These are phyloP conservation scores for Papiliotrema flavescens DNA, from an alignment of 1,284 basidiomycete genomes.

Conservation along the genomic window DNA sequence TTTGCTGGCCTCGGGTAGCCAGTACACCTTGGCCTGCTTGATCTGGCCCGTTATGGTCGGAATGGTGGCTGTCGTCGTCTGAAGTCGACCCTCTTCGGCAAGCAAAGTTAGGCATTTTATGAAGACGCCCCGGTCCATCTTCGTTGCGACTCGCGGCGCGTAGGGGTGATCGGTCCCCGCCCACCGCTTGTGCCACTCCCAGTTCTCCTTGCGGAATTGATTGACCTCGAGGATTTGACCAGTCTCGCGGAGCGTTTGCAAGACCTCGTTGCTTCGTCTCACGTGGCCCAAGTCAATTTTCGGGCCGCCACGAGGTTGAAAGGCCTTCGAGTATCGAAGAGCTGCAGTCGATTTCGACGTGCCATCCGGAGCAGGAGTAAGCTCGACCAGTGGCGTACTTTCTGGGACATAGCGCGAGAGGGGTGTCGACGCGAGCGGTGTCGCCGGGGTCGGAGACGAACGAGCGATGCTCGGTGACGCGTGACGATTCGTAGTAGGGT, in stretches of 20 bases:
- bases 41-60: conserved; percentile 37
- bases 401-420: neutral
- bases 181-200: conserved; percentile 28
- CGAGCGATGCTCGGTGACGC: too few species aligned
- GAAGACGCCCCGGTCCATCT: conserved; percentile 38
- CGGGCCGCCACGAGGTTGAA: neutral
- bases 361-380: conserved; percentile 2
- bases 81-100: conserved; percentile 24
- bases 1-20: conserved; percentile 18
- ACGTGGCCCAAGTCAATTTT: conserved; percentile 34
- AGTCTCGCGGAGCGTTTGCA: conserved; percentile 25
- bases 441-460: too few species aligned
- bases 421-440: too few species aligned
- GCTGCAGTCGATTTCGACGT: neutral
- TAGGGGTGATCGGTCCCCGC: conserved; percentile 36
- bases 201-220: conserved; percentile 16
- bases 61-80: conserved; percentile 27
- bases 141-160: conserved; percentile 26
- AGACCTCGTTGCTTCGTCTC: conserved; percentile 30
- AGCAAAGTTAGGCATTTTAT: conserved; percentile 18
- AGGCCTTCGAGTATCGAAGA: too few species aligned
- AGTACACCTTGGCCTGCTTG: conserved; percentile 22
- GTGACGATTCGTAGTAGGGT: neutral
- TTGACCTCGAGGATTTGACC: conserved; percentile 27
- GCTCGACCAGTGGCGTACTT: neutral